Conservation (phyloP, 345 rosid species). For the Euclidium syriacum region DNA sequence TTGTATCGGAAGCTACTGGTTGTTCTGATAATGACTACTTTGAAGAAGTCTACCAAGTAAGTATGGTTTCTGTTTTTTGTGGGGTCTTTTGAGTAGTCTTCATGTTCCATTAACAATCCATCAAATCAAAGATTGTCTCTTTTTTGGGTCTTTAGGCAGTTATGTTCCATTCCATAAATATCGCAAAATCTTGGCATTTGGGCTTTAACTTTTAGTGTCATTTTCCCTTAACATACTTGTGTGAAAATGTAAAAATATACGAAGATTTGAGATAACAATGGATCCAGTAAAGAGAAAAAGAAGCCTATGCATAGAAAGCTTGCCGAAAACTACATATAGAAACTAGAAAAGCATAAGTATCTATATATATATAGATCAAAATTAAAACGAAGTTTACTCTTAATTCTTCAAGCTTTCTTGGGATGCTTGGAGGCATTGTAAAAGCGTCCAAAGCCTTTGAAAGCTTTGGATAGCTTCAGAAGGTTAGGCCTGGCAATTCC, state of each 20-base stretch:
- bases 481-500: slow-evolving; percentile 86
- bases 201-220: no score
- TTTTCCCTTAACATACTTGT: no score
- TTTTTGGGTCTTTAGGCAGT: no score
- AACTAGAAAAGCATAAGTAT: slow-evolving; percentile 15
- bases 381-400: neutral
- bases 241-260: no score
- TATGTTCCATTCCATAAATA: no score
- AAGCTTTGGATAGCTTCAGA: slow-evolving; percentile 59
- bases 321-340: slow-evolving; percentile 4
- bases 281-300: neutral
- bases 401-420: slow-evolving; percentile 37
- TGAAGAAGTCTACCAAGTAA: slow-evolving; percentile 82
- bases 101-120: neutral
- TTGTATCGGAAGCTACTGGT: slow-evolving; percentile 86
- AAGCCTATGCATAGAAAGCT: slow-evolving; percentile 6
- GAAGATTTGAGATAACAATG: neutral
- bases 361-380: neutral
- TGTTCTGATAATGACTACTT: slow-evolving; percentile 62
- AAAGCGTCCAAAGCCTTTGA: slow-evolving; percentile 73
- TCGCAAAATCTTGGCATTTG: no score
- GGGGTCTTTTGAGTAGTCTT: neutral
- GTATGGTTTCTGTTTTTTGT: neutral
- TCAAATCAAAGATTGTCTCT: no score
- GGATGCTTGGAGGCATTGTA: slow-evolving; percentile 50